A percentile compares a stretch with the other conserved stretches of the same genome.
These are phyloP conservation scores for Myxozyma melibiosi DNA, from an alignment of 805 yeast genomes.

Conservation along the genomic window DNA sequence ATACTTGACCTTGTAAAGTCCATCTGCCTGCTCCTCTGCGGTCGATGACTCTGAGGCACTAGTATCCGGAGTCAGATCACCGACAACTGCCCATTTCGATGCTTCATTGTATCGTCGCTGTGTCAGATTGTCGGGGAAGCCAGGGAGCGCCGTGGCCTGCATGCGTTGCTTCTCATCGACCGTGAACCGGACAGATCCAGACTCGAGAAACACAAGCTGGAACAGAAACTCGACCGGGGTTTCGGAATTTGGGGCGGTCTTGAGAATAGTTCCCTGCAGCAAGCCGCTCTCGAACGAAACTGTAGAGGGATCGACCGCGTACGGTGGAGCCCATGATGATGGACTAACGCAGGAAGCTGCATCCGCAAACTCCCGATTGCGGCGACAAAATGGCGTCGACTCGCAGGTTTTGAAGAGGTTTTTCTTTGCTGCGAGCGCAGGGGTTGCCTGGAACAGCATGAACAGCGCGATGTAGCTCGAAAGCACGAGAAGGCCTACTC, in stretches of 20 bases:
- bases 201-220: slow-evolving; percentile 56
- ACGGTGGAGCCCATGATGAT: slow-evolving; percentile 44
- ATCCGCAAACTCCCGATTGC: slow-evolving; percentile 67
- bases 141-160: slow-evolving; percentile 20
- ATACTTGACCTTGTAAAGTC: slow-evolving; percentile 37
- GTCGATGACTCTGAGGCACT: slow-evolving; percentile 20
- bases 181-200: slow-evolving; percentile 61
- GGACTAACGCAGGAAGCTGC: slow-evolving; percentile 38
- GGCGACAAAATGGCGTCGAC: slow-evolving; percentile 72
- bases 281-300: slow-evolving; percentile 41
- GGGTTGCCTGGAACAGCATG: slow-evolving; percentile 10
- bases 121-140: slow-evolving; percentile 43
- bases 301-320: slow-evolving; percentile 46
- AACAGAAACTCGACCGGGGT: slow-evolving; percentile 54
- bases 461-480: slow-evolving; percentile 1
- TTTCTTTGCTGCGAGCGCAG: slow-evolving; percentile 33
- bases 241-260: slow-evolving; percentile 37
- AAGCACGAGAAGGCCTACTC: background rate
- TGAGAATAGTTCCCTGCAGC: slow-evolving; percentile 53
- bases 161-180: slow-evolving; percentile 65
- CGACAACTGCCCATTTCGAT: slow-evolving; percentile 57
- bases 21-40: slow-evolving; percentile 7
- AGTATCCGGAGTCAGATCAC: slow-evolving; percentile 29
- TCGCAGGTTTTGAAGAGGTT: slow-evolving; percentile 67
- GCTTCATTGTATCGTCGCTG: slow-evolving; percentile 63